Evolutionary conservation across 1,139 yeast genomes (phyloP).

Genomic region (Taphrina populina): DNA sequence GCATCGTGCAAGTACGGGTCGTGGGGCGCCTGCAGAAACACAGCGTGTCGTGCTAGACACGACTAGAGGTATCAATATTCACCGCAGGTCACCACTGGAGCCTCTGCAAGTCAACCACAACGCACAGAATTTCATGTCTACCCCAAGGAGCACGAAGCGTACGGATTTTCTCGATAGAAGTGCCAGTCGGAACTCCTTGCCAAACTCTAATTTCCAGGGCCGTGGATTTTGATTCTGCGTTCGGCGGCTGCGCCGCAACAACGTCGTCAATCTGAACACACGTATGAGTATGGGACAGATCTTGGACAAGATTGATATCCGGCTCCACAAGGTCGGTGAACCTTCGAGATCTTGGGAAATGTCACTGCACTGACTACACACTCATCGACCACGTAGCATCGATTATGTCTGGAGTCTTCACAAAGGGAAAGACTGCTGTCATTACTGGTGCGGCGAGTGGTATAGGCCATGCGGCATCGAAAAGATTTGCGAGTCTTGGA

Average conservation of each 20-base stretch:
- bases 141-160: not conserved
- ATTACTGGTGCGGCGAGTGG: constrained; percentile 43
- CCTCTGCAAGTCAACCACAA: constrained; percentile 1
- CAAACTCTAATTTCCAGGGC: not conserved
- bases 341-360: too few relatives aligned
- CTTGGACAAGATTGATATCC: too few relatives aligned
- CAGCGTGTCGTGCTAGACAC: constrained; percentile 5
- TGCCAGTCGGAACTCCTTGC: not conserved
- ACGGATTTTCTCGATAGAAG: not conserved
- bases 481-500: constrained; percentile 42
- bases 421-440: constrained; percentile 26
- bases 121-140: constrained; percentile 15
- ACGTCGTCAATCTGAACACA: too few relatives aligned
- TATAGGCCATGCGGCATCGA: constrained; percentile 43
- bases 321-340: too few relatives aligned
- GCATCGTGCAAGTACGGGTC: too few relatives aligned
- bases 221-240: constrained; percentile 4
- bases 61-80: not conserved
- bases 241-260: too few relatives aligned
- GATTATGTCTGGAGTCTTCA: constrained; percentile 11
- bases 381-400: too few relatives aligned
- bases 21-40: too few relatives aligned
- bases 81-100: not conserved
- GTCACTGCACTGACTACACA: too few relatives aligned
- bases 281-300: too few relatives aligned